Conservation (phyloP, 768 basidiomycete genomes). For the Lactarius hengduanensis region DNA sequence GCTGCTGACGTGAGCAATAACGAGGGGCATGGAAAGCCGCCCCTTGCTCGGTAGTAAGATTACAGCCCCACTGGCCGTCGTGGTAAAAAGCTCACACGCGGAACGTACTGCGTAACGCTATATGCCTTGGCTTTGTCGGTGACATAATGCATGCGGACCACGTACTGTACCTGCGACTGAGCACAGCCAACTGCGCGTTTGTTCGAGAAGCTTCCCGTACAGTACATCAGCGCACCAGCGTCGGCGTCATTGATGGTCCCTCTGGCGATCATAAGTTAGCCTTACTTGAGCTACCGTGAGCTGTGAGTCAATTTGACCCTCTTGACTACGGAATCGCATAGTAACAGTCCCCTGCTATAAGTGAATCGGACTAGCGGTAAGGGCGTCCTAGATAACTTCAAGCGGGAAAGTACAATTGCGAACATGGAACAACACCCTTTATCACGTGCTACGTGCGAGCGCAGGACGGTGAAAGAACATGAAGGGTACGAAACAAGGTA, state of each 20-base stretch:
- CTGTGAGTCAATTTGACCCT: neutral
- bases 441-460: too few species aligned
- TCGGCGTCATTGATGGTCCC: conserved; percentile 57
- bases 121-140: conserved; percentile 41
- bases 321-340: neutral
- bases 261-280: conserved; percentile 48
- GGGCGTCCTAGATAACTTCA: too few species aligned
- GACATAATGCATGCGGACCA: conserved; percentile 48
- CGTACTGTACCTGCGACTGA: conserved; percentile 35
- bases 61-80: neutral
- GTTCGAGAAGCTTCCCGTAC: conserved; percentile 41
- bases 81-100: neutral
- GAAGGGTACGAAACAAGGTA: too few species aligned
- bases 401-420: too few species aligned
- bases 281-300: conserved; percentile 60
- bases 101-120: conserved; percentile 43
- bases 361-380: neutral
- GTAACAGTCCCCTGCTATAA: neutral
- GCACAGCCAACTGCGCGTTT: neutral
- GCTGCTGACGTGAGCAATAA: neutral
- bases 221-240: conserved; percentile 49
- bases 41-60: conserved; percentile 74
- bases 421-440: too few species aligned
- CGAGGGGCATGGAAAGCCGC: conserved; percentile 90
- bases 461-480: too few species aligned